Evolutionary conservation across 2,329 filamentous ascomycete genomes (phyloP).

Genomic region (Cylindrodendrum hubeiense): DNA sequence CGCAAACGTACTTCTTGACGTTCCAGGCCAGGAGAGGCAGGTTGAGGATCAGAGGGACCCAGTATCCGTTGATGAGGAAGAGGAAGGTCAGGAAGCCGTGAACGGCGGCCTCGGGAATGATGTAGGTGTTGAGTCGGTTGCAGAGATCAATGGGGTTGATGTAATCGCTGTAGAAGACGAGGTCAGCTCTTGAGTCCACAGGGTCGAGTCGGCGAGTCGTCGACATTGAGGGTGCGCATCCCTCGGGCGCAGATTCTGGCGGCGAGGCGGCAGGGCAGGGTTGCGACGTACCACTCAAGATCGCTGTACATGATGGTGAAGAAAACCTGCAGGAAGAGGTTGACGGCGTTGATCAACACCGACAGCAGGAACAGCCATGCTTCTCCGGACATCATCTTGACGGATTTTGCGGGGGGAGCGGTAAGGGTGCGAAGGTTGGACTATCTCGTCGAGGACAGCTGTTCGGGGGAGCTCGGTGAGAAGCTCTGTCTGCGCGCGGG

Average conservation of each 20-base stretch:
- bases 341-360: constrained; percentile 99
- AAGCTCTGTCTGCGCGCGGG: constrained; percentile 36
- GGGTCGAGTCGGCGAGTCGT: background rate
- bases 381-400: constrained; percentile 86
- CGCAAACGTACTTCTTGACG: constrained; percentile 87
- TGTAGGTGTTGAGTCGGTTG: constrained; percentile 99
- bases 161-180: constrained; percentile 80
- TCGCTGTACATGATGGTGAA: constrained; percentile 99
- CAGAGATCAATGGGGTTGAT: constrained; percentile 99
- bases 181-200: constrained; percentile 31
- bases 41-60: constrained; percentile 93
- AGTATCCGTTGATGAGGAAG: constrained; percentile 99
- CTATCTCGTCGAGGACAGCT: constrained; percentile 33
- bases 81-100: constrained; percentile 96
- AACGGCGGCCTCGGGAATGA: constrained; percentile 97
- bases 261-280: constrained; percentile 20
- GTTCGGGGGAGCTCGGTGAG: constrained; percentile 44
- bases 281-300: constrained; percentile 87
- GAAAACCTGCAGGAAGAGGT: constrained; percentile 99
- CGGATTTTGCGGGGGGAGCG: constrained; percentile 31
- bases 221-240: constrained; percentile 26
- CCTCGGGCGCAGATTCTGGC: constrained; percentile 30
- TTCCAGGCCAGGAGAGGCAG: constrained; percentile 94
- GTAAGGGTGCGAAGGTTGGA: constrained; percentile 14
- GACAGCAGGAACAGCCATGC: constrained; percentile 98